Base-by-base conservation (phyloP, 805 yeast genomes). In the Candida verbasci region DNA sequence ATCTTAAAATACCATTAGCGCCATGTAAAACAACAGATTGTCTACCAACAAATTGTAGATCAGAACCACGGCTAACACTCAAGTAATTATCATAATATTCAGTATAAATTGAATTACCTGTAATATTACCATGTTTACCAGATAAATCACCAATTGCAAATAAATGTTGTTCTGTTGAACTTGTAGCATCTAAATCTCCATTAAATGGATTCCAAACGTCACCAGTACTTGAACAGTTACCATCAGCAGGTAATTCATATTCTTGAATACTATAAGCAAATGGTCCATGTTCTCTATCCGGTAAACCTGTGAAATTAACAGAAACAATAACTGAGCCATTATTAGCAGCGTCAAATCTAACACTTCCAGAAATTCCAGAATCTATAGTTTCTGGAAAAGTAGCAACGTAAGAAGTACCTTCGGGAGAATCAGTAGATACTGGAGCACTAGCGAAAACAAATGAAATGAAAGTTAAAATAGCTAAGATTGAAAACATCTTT, bases 211-310 rank as follows among this genome's bases (percentile, higher is more conserved):
- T 56, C 44, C 65, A 58, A 49, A 58, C 64, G 20, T 38, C 52
- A 29, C 40, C 40, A 10, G 71, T 60, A 24, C 55, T 68, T 12
- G 55, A 46, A 43, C 69, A 65, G 38, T 58, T 53, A 9, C 66
- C 70, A 35, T 56, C 49, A 6, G 55, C 26, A 10, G 70, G 70
- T 22, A 65, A 67, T 9, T 63, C 56, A 24, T 40, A 36, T 35
- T 55, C 49, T 47, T 65, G 69, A 39, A 65, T 52, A 45, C 62
- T 68, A 57, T 65, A 65, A 21, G 49, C 34, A 55, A 62, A 65
- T 17, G 68, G 67, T 11, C 68, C 68, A 18, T 10, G 15, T 17
- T 65, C 66, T 3, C 39, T 20, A n/a, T 38, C 20, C 9, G 70
- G 70, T 45, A 65, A 58, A 20, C 51, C 54, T 7, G 45, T 24